Evolutionary conservation across 371 early-diverging fungal species (phyloP).

Genomic region (Haplosporangium sp.): DNA sequence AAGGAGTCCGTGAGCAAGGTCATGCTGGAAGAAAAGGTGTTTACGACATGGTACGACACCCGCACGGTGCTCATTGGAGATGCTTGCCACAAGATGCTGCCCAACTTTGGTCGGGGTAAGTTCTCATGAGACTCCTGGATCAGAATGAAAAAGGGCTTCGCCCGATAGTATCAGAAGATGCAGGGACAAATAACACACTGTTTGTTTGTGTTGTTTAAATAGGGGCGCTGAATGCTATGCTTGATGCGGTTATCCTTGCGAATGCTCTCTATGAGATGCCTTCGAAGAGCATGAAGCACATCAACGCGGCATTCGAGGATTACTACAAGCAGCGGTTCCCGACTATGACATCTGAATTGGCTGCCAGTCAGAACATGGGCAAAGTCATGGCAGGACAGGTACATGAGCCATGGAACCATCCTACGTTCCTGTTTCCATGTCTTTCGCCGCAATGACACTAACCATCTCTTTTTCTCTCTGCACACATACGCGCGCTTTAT

Average conservation of each 20-base stretch:
- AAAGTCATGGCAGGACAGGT: slow-evolving; percentile 35
- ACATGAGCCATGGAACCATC: no score
- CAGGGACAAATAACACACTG: no score
- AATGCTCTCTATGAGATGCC: slow-evolving; percentile 41
- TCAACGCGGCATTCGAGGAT: slow-evolving; percentile 30
- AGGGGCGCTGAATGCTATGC: slow-evolving; percentile 36
- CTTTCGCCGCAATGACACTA: no score
- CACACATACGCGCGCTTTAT: no score
- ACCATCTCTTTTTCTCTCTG: no score
- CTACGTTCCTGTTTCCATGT: no score
- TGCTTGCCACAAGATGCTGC: no score
- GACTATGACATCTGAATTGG: slow-evolving; percentile 16
- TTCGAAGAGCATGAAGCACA: slow-evolving; percentile 9
- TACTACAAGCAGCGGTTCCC: slow-evolving; percentile 35
- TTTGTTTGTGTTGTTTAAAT: no score
- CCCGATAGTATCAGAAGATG: no score
- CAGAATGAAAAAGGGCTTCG: background rate
- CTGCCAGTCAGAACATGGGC: slow-evolving; percentile 21
- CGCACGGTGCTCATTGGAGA: slow-evolving; percentile 36
- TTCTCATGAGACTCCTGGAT: background rate
- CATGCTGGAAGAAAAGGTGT: slow-evolving; percentile 32
- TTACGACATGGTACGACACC: slow-evolving; percentile 24
- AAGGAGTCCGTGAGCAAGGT: slow-evolving; percentile 27
- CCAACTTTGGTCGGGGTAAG: no score
- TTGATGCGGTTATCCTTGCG: slow-evolving; percentile 32